Conservation (phyloP, 2,329 filamentous ascomycete species). For the Microascus cirrosus region DNA sequence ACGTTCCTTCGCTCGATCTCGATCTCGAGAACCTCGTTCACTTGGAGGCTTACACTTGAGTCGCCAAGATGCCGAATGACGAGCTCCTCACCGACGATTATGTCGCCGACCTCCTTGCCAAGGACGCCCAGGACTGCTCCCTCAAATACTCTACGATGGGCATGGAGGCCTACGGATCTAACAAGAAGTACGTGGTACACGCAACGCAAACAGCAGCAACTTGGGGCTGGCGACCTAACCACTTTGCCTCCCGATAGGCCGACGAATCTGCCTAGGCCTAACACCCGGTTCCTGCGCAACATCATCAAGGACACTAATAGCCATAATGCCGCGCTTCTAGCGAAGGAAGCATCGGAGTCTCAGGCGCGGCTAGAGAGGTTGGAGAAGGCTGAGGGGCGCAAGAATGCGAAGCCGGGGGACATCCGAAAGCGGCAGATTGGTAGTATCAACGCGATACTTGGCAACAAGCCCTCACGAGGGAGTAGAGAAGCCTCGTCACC, state of each 20-base stretch:
- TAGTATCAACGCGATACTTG: slow-evolving; percentile 46
- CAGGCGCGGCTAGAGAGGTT: slow-evolving; percentile 56
- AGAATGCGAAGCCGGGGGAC: slow-evolving; percentile 28
- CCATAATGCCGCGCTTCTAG: slow-evolving; percentile 79
- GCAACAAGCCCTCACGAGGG: background rate
- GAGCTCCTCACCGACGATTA: slow-evolving; percentile 62
- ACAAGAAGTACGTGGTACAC: slow-evolving; percentile 31
- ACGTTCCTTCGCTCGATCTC: background rate
- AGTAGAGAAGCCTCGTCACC: slow-evolving; percentile 1
- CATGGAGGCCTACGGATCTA: slow-evolving; percentile 48
- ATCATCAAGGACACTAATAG: slow-evolving; percentile 80
- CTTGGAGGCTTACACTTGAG: background rate
- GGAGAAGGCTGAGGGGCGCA: slow-evolving; percentile 34
- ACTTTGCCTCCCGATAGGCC: slow-evolving; percentile 32
- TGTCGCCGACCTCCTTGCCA: slow-evolving; percentile 65
- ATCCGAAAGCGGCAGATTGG: slow-evolving; percentile 48
- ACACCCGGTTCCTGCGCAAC: slow-evolving; percentile 78
- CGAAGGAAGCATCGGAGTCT: slow-evolving; percentile 74
- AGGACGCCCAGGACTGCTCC: slow-evolving; percentile 66
- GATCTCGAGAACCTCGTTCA: background rate
- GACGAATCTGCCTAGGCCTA: slow-evolving; percentile 67
- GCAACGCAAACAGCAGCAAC: slow-evolving; percentile 3
- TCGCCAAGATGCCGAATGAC: slow-evolving; percentile 13
- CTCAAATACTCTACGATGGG: slow-evolving; percentile 66
- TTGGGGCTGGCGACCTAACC: background rate